A percentile compares a stretch with the other conserved stretches of the same genome.
Evolutionary conservation across 73 alveolate genomes (phyloP).

Genomic region (Blepharisma japonicum): DNA sequence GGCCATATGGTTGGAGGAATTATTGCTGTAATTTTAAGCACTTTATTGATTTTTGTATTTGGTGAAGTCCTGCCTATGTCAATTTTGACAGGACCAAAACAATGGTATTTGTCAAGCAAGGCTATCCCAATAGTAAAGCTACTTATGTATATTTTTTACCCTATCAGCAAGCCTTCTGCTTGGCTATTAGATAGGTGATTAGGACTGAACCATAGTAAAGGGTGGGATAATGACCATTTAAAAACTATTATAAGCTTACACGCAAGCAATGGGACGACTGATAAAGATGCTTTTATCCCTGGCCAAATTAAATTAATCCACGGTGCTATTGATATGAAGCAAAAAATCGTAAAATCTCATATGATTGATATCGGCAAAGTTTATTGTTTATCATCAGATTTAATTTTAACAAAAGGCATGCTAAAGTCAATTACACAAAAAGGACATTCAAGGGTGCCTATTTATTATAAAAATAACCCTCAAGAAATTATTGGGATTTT

Average conservation of each 20-base stretch:
- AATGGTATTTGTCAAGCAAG: conserved; percentile 78
- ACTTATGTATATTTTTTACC: conserved; percentile 55
- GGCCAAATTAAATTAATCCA: conserved; percentile 18
- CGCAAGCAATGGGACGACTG: conserved; percentile 5
- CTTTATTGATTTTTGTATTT: conserved; percentile 76
- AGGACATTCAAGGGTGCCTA: conserved; percentile 14
- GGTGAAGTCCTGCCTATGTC: conserved; percentile 97
- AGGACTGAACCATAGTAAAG: conserved; percentile 41
- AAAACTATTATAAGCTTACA: conserved; percentile 31
- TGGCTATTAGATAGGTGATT: conserved; percentile 57
- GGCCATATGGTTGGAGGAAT: conserved; percentile 83
- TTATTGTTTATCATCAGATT: not conserved
- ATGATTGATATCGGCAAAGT: not conserved
- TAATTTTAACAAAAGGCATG: not conserved
- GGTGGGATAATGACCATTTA: conserved; percentile 35
- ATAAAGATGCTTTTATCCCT: not conserved
- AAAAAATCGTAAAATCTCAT: not conserved
- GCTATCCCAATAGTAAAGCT: conserved; percentile 82
- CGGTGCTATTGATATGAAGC: conserved; percentile 25
- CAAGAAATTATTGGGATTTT: conserved; percentile 4
- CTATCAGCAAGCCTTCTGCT: conserved; percentile 67
- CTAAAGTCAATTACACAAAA: conserved; percentile 4
- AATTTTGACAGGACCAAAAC: conserved; percentile 91
- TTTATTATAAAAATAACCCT: not conserved
- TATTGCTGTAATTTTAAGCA: conserved; percentile 87